A percentile compares a stretch with the other conserved stretches of the same genome.
phyloP scores from a whole-genome alignment of 2,329 filamentous ascomycete species.

The Beauveria brongniartii region DNA sequence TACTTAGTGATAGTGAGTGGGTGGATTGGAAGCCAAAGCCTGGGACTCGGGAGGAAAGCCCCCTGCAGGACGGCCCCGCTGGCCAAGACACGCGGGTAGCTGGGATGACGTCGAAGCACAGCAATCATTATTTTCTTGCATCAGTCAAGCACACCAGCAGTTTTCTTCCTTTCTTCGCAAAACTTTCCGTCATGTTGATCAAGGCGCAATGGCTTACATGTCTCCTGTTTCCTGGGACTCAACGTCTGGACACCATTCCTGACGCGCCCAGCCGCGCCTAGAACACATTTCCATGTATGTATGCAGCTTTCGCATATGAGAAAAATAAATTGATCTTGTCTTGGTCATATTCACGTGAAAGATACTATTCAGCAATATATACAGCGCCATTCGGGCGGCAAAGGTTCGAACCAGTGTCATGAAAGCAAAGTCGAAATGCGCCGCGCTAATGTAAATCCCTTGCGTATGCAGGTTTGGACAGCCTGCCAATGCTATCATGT shows the following conservation, averaged over 20 bases:
- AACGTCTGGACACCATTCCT: too few species aligned
- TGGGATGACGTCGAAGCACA: background rate
- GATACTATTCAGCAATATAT: conserved; percentile 7
- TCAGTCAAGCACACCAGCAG: too few species aligned
- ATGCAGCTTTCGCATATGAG: background rate
- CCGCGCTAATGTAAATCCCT: conserved; percentile 9
- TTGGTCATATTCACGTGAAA: background rate
- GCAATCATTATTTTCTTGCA: background rate
- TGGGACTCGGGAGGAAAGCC: background rate
- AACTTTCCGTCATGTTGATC: too few species aligned
- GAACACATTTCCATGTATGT: too few species aligned
- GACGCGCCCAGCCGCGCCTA: too few species aligned
- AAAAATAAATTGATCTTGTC: background rate
- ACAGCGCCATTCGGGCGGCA: background rate
- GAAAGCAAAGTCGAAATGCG: conserved; percentile 2
- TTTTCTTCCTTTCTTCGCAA: too few species aligned
- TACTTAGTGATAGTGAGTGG: too few species aligned
- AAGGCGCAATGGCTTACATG: too few species aligned
- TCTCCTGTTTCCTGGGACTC: too few species aligned
- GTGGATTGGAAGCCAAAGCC: too few species aligned
- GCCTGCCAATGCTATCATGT: conserved; percentile 14
- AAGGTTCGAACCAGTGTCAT: background rate
- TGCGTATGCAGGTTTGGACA: background rate
- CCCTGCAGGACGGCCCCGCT: conserved; percentile 1
- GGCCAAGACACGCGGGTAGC: background rate